Percentiles rank a stretch among this genome's conserved stretches.
phyloP scores from a whole-genome alignment of 2,329 filamentous ascomycete genomes.

The Nemania abortiva region DNA sequence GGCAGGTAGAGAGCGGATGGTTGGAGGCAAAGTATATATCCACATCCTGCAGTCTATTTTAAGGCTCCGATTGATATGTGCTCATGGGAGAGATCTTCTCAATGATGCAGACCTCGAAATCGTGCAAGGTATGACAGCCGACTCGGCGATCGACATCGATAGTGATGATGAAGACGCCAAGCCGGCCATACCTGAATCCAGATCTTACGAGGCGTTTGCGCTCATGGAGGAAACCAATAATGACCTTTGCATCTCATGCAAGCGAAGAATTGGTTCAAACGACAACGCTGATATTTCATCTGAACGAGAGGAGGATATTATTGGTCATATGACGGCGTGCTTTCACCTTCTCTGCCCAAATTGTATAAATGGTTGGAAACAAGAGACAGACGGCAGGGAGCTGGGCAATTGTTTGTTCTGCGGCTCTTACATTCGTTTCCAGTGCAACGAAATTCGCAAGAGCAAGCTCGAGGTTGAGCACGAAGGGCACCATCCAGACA shows the following conservation, averaged over 20 bases:
- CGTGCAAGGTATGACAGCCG: slow-evolving; percentile 83
- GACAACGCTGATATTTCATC: slow-evolving; percentile 67
- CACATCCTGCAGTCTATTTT: slow-evolving; percentile 93
- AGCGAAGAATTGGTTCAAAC: slow-evolving; percentile 68
- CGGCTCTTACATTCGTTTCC: slow-evolving; percentile 69
- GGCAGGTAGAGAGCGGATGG: slow-evolving; percentile 70
- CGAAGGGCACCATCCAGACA: slow-evolving; percentile 62
- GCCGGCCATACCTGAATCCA: slow-evolving; percentile 71
- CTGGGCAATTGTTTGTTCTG: slow-evolving; percentile 76
- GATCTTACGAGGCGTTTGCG: slow-evolving; percentile 87
- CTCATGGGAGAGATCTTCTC: slow-evolving; percentile 92
- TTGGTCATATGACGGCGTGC: slow-evolving; percentile 87
- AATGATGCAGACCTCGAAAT: slow-evolving; percentile 84
- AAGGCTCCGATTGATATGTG: slow-evolving; percentile 88
- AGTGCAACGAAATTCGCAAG: slow-evolving; percentile 76
- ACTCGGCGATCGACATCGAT: slow-evolving; percentile 89
- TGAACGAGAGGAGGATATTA: slow-evolving; percentile 71
- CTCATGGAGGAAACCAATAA: slow-evolving; percentile 85
- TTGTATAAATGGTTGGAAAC: slow-evolving; percentile 74
- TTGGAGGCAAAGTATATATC: slow-evolving; percentile 90
- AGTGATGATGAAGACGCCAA: slow-evolving; percentile 76
- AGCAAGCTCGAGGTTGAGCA: slow-evolving; percentile 69
- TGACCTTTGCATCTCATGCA: slow-evolving; percentile 79
- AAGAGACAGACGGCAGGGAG: slow-evolving; percentile 60
- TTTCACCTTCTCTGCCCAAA: slow-evolving; percentile 85